These are phyloP conservation scores for Chamaecyparis obtusa DNA, from an alignment of 75 land plant species.

Conservation along the genomic window DNA sequence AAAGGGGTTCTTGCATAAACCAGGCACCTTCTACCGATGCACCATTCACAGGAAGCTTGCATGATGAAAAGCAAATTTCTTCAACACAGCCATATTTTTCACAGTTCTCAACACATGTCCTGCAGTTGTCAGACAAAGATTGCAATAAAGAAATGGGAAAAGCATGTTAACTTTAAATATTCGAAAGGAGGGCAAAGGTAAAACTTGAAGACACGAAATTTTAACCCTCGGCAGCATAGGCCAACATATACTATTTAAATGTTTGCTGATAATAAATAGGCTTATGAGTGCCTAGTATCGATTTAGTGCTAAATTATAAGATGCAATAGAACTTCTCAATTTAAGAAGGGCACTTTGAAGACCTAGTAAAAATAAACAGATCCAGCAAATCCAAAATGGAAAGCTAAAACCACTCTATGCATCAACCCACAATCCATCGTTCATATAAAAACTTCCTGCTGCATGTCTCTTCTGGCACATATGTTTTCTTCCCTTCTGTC, in stretches of 20 bases:
- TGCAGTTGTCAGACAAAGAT: constrained; percentile 17
- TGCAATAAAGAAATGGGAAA: neutral
- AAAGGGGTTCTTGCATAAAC: constrained; percentile 73
- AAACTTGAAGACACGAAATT: neutral
- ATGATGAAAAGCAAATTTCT: constrained; percentile 60
- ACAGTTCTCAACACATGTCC: constrained; percentile 75
- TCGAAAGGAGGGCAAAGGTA: neutral
- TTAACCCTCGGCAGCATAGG: neutral
- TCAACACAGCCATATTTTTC: constrained; percentile 75
- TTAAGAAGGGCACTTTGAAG: neutral
- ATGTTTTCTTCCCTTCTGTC: neutral
- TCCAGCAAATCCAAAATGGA: neutral
- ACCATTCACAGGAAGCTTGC: constrained; percentile 60
- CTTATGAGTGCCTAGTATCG: neutral
- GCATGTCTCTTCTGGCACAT: neutral
- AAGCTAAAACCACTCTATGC: neutral
- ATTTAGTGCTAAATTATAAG: neutral
- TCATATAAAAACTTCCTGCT: neutral
- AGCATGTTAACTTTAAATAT: neutral
- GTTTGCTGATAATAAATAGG: neutral
- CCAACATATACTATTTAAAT: neutral
- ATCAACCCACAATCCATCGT: neutral
- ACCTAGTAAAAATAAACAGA: neutral
- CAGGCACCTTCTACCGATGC: constrained; percentile 37
- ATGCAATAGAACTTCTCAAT: neutral